Evolutionary conservation across 2,329 filamentous ascomycete genomes (phyloP).

Genomic region (Drechslerella coelobrocha): DNA sequence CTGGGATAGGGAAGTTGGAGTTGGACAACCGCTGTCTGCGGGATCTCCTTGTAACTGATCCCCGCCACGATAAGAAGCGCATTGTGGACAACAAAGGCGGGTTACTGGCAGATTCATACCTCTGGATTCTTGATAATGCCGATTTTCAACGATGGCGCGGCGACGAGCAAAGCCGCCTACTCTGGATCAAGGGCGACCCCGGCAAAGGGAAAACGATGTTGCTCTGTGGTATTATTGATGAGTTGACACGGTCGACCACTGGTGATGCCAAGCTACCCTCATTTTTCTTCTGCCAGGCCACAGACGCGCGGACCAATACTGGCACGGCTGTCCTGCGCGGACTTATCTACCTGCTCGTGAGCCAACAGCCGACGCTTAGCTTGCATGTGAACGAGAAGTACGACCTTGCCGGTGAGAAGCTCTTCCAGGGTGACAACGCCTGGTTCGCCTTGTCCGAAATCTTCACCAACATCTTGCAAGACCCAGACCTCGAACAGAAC

Average conservation of each 20-base stretch:
- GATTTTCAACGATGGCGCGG: constrained; percentile 55
- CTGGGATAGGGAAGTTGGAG: too few species aligned
- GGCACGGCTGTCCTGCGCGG: constrained; percentile 60
- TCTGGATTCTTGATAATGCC: constrained; percentile 56
- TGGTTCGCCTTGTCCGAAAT: constrained; percentile 51
- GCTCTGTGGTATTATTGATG: constrained; percentile 55
- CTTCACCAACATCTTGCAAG: constrained; percentile 59
- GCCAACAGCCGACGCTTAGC: background rate
- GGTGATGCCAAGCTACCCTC: constrained; percentile 23
- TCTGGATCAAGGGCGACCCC: constrained; percentile 58
- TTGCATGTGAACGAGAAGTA: background rate
- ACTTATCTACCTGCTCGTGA: constrained; percentile 59
- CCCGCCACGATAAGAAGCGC: constrained; percentile 40
- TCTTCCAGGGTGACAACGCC: background rate
- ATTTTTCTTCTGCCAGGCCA: constrained; percentile 61
- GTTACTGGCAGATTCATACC: constrained; percentile 55
- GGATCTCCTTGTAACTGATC: background rate
- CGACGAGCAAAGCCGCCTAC: constrained; percentile 52
- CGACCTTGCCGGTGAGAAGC: background rate
- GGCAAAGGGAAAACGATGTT: constrained; percentile 59
- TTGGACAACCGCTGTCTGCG: too few species aligned
- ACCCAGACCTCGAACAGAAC: constrained; percentile 53
- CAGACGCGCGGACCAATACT: constrained; percentile 58
- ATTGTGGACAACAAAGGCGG: constrained; percentile 53
- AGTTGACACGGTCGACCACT: constrained; percentile 43